These are phyloP conservation scores for Plasmodium adleri DNA, from an alignment of 169 alveolate genomes.

Conservation along the genomic window DNA sequence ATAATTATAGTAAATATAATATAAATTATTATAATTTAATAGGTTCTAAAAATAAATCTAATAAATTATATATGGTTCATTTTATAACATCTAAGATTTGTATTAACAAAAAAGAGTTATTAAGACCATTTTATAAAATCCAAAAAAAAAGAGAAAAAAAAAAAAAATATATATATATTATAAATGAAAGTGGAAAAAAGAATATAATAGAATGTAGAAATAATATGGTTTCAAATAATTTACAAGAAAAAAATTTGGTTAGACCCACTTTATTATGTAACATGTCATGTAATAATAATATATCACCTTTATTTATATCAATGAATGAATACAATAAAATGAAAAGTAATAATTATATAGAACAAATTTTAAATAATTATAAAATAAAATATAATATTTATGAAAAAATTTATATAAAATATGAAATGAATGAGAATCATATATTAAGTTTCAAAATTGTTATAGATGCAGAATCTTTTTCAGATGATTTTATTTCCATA, in stretches of 20 bases:
- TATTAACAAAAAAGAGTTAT: not conserved
- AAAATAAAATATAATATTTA: slow-evolving; percentile 11
- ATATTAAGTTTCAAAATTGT: slow-evolving; percentile 2
- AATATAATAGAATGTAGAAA: not conserved
- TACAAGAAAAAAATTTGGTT: not conserved
- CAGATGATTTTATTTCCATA: slow-evolving; percentile 42
- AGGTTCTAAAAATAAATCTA: no score
- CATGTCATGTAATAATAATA: no score
- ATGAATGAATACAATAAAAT: no score
- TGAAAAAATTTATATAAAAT: slow-evolving; percentile 19
- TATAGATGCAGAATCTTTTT: slow-evolving; percentile 48
- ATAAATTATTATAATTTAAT: no score
- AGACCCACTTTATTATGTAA: not conserved
- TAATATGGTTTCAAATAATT: not conserved
- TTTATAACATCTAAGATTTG: not conserved
- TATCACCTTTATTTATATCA: no score
- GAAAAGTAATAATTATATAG: no score
- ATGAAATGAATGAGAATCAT: not conserved
- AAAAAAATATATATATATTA: no score
- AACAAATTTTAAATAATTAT: not conserved
- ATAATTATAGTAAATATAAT: no score
- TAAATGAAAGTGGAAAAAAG: not conserved
- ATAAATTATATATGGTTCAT: not conserved
- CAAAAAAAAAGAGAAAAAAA: not conserved
- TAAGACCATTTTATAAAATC: not conserved